A percentile compares a stretch with the other conserved stretches of the same genome.
Evolutionary conservation across 108 stramenopile species (phyloP).

Genomic region (Nitzschia inconspicua): DNA sequence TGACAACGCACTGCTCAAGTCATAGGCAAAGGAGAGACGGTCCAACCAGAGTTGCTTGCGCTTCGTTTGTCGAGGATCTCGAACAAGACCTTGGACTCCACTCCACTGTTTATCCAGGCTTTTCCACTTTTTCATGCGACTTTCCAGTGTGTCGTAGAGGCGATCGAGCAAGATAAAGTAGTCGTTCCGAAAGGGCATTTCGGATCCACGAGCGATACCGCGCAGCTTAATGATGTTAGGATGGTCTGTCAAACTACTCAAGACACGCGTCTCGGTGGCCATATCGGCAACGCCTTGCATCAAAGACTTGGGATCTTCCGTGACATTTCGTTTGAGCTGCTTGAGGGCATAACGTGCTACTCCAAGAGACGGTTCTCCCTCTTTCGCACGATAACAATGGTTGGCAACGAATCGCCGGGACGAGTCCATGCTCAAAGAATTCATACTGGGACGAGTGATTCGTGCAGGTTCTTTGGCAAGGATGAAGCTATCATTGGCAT

Average conservation of each 20-base stretch:
- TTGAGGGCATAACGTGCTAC: constrained; percentile 16
- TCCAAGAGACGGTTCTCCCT: too few relatives aligned
- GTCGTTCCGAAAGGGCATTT: constrained; percentile 14
- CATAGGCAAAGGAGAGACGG: neutral
- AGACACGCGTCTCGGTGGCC: neutral
- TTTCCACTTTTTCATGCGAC: constrained; percentile 42
- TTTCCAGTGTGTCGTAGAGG: constrained; percentile 27
- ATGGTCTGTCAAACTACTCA: constrained; percentile 8
- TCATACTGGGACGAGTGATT: too few relatives aligned
- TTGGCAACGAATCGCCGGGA: constrained; percentile 14
- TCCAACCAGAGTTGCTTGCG: neutral
- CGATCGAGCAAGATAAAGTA: constrained; percentile 56
- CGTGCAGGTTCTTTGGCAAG: too few relatives aligned
- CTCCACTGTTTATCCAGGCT: neutral
- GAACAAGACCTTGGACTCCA: too few relatives aligned
- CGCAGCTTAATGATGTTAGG: constrained; percentile 18
- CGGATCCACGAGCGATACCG: neutral
- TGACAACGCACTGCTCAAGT: constrained; percentile 8
- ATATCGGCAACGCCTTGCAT: constrained; percentile 2
- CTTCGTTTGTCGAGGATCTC: constrained; percentile 1
- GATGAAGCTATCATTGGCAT: too few relatives aligned
- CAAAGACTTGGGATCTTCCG: neutral
- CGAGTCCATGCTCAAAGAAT: too few relatives aligned
- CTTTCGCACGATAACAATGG: constrained; percentile 25
- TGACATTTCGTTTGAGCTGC: neutral